Conservation (phyloP, 352 stramenopile genomes). For the Peronospora destructor region DNA sequence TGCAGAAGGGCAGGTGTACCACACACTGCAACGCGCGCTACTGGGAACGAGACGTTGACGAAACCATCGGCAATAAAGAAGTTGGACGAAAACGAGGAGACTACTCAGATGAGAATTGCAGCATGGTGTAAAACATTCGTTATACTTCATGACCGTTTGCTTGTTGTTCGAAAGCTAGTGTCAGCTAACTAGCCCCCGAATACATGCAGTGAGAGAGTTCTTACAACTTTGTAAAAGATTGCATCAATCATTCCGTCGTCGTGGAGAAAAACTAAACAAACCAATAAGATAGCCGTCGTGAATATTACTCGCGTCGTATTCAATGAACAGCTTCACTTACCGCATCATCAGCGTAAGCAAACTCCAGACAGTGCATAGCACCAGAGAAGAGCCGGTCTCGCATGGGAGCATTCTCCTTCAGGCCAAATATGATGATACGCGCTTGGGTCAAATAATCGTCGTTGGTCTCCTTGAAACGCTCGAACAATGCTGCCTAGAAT, state of each 20-base stretch:
- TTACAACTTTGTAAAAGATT: constrained; percentile 10
- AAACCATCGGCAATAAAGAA: too few species aligned
- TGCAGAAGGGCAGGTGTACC: too few species aligned
- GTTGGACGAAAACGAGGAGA: too few species aligned
- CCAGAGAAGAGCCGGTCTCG: constrained; percentile 60
- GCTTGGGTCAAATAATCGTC: constrained; percentile 70
- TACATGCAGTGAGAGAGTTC: constrained; percentile 19
- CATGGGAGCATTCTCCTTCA: constrained; percentile 60
- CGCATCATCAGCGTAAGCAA: constrained; percentile 65
- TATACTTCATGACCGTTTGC: constrained; percentile 15
- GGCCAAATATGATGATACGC: constrained; percentile 71
- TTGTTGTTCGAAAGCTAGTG: constrained; percentile 11
- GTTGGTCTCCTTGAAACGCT: constrained; percentile 74
- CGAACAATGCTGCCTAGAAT: constrained; percentile 55
- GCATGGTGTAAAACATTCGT: not conserved
- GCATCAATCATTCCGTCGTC: constrained; percentile 18
- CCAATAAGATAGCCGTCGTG: constrained; percentile 1
- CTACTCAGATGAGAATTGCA: not conserved
- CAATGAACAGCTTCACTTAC: constrained; percentile 27
- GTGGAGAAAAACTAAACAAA: constrained; percentile 47
- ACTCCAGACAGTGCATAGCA: constrained; percentile 56
- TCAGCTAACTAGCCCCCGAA: constrained; percentile 13
- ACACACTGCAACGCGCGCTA: too few species aligned
- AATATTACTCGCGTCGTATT: not conserved
- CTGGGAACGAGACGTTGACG: too few species aligned